A percentile compares a stretch with the other conserved stretches of the same genome.
Evolutionary conservation across 2,329 filamentous ascomycete species (phyloP).

Genomic region (Orbilia oligospora): DNA sequence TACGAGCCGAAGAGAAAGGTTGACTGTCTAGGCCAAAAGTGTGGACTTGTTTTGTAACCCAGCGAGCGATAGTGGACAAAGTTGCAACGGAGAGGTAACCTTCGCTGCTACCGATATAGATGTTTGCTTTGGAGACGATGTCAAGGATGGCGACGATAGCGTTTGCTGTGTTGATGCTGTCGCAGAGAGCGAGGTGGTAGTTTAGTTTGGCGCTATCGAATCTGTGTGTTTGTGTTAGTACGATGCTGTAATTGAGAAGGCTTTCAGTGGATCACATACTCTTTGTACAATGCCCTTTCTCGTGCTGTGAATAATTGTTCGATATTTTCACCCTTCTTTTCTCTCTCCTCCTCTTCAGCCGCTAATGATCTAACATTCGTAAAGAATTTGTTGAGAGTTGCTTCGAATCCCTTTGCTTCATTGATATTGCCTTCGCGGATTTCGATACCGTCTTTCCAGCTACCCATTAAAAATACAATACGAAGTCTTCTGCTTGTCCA

Average conservation of each 20-base stretch:
- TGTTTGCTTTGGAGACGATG: slow-evolving; percentile 83
- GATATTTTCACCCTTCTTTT: slow-evolving; percentile 60
- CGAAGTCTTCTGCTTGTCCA: slow-evolving; percentile 86
- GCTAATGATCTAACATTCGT: slow-evolving; percentile 70
- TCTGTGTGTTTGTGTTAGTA: slow-evolving; percentile 35
- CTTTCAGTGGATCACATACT: slow-evolving; percentile 41
- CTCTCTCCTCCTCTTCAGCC: slow-evolving; percentile 62
- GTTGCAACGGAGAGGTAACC: slow-evolving; percentile 65
- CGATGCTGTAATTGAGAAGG: not conserved
- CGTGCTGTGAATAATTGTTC: slow-evolving; percentile 62
- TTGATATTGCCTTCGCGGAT: slow-evolving; percentile 86
- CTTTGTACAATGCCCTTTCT: slow-evolving; percentile 62
- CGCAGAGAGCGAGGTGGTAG: slow-evolving; percentile 69
- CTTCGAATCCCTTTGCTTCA: slow-evolving; percentile 83
- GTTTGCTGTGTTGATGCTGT: slow-evolving; percentile 85
- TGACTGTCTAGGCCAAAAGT: slow-evolving; percentile 81
- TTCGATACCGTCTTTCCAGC: slow-evolving; percentile 92
- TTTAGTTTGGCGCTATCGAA: slow-evolving; percentile 72
- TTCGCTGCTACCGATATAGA: slow-evolving; percentile 66
- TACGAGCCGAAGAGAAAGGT: slow-evolving; percentile 58
- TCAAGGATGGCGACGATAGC: slow-evolving; percentile 84
- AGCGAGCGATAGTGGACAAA: slow-evolving; percentile 73
- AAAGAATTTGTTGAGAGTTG: slow-evolving; percentile 79
- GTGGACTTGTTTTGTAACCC: slow-evolving; percentile 85
- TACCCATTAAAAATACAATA: slow-evolving; percentile 87